Evolutionary conservation across 495 filamentous ascomycete genomes (phyloP), one percentile per base, ranked within the genome.

Genomic region (Annulohypoxylon stygium): DNA sequence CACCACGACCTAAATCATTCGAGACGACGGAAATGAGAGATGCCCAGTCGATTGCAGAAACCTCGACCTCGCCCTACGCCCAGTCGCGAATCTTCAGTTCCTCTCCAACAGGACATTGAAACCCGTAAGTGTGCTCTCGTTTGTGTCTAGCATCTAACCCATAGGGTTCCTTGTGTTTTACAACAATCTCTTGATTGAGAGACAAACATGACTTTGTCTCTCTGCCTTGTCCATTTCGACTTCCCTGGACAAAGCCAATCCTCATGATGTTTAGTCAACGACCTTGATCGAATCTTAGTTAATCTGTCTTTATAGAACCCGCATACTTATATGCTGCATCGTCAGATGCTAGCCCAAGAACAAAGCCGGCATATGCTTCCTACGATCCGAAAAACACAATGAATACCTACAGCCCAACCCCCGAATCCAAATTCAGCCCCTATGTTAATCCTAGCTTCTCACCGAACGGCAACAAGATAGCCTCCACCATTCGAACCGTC

Each of bases 401-500:
- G 80, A 78, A 77, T 64, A 67, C 77, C 41, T 66, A 50, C 68
- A 73, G 54, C 68, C 20, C 71, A 61, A 57, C 65, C 37, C 51
- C 62, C 41, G 51, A 74, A 59, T 59, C 70, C 7, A 75, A 67
- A 47, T 60, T 67, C 57, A 69, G 67, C 41, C 37, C 67, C n/a
- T 59, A 71, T 62, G 37, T 61, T 37, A 50, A 34, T 37, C 66
- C 58, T 57, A 50, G 34, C 48, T 70, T 70, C 39, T 70, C 71
- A 2, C 43, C 70, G 8, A 69, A 69, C 58, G 59, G 69, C 60
- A 72, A 72, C 65, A 69, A 73, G 16, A 73, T 72, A 12, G 55
- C 79, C 36, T 83, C 82, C 2, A 86, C 84, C 5, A 86, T 86
- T 57, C 83, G 84, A 51, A 78, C 83, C 36, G 83, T 86, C 50